These are phyloP conservation scores for Tardiomyces depauwii DNA, from an alignment of 1,139 yeast species.

Conservation along the genomic window DNA sequence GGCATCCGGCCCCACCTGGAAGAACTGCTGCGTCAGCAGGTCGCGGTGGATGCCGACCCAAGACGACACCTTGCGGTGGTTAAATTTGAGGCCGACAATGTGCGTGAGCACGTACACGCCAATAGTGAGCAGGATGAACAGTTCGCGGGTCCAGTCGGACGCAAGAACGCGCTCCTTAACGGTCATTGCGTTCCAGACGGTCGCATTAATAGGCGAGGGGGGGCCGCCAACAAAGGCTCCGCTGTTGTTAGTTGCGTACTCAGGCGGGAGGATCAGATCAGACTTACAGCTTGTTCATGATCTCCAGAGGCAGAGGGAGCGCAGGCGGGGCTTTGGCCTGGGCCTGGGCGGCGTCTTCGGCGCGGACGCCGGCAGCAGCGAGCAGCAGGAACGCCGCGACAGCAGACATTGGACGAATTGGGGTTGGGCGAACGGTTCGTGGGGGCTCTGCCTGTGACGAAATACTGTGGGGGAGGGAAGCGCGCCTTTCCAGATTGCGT, in stretches of 20 bases:
- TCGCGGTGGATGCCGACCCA: constrained; percentile 39
- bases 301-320: background rate
- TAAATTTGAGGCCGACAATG: constrained; percentile 48
- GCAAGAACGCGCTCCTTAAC: constrained; percentile 26
- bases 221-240: constrained; percentile 2
- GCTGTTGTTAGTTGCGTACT: background rate
- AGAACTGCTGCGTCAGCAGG: constrained; percentile 55
- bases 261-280: background rate
- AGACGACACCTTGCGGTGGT: constrained; percentile 42
- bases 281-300: background rate
- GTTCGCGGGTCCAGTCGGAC: constrained; percentile 72
- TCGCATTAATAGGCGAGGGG: constrained; percentile 8
- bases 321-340: background rate
- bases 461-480: background rate
- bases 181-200: constrained; percentile 25
- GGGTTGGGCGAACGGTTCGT: background rate
- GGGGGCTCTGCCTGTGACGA: background rate
- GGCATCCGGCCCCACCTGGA: constrained; percentile 63
- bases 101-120: constrained; percentile 25
- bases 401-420: background rate
- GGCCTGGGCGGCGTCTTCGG: background rate
- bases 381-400: background rate
- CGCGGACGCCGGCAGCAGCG: background rate
- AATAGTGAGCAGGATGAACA: constrained; percentile 42
- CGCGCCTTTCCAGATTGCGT: too few species aligned